These are phyloP conservation scores for Suillus paluster DNA, from an alignment of 768 basidiomycete species.

Conservation along the genomic window DNA sequence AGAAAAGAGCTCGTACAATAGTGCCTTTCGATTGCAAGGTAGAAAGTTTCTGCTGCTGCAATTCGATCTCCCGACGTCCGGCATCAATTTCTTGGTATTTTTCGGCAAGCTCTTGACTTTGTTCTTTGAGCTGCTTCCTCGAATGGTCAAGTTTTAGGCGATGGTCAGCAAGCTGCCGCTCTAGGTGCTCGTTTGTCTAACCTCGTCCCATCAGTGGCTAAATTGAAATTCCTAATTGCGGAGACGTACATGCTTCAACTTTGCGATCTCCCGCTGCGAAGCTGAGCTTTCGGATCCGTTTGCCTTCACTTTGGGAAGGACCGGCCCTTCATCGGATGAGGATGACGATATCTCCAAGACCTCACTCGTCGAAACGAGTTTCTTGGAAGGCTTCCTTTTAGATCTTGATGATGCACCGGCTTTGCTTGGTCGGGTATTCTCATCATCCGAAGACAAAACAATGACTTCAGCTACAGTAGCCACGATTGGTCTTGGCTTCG, in stretches of 20 bases:
- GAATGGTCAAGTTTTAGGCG: conserved; percentile 19
- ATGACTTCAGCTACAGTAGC: conserved; percentile 30
- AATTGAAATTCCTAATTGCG: not conserved
- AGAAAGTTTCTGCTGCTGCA: not conserved
- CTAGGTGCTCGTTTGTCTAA: not conserved
- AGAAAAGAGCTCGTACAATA: not conserved
- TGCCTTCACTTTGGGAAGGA: conserved; percentile 12
- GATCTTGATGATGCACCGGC: conserved; percentile 17
- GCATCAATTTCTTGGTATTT: not conserved
- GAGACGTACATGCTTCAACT: conserved; percentile 46
- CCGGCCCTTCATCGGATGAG: conserved; percentile 51
- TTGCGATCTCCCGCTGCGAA: conserved; percentile 46
- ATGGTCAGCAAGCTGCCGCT: conserved; percentile 16
- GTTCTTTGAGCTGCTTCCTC: conserved; percentile 19
- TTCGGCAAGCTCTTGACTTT: conserved; percentile 7
- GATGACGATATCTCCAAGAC: conserved; percentile 65
- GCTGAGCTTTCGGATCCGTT: conserved; percentile 22
- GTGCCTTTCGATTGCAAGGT: not conserved
- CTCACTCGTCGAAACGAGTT: conserved; percentile 32
- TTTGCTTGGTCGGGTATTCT: conserved; percentile 27
- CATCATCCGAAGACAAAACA: conserved; percentile 40
- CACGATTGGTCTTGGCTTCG: conserved; percentile 17
- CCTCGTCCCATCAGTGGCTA: too few relatives aligned
- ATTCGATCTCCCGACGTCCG: not conserved
- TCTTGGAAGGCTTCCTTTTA: conserved; percentile 14